phyloP scores from a whole-genome alignment of 305 asterid species.

The Withania somnifera region DNA sequence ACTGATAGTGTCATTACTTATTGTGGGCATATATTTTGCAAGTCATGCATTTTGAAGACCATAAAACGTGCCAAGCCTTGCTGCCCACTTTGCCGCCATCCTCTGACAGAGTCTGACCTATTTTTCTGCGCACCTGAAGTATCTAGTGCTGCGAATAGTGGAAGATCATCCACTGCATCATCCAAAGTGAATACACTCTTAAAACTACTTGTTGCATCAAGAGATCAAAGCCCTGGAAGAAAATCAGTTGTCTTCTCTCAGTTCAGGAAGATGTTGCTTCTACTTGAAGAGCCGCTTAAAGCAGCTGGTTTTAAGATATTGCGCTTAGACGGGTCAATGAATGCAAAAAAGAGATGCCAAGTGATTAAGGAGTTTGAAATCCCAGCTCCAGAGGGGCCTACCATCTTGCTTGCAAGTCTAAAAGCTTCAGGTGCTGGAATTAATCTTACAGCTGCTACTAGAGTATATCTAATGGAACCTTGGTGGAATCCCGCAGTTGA shows the following conservation, averaged over 20 bases:
- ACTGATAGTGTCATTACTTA: constrained; percentile 54
- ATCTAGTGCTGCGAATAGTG: constrained; percentile 20
- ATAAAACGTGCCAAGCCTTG: constrained; percentile 44
- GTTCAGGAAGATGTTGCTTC: constrained; percentile 60
- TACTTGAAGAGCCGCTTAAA: constrained; percentile 59
- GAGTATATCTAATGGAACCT: constrained; percentile 76
- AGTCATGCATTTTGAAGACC: constrained; percentile 61
- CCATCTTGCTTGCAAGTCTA: constrained; percentile 73
- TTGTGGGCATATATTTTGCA: constrained; percentile 81
- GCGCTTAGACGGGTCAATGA: constrained; percentile 77
- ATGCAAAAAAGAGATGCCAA: constrained; percentile 49
- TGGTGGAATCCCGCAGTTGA: constrained; percentile 99
- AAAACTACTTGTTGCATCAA: constrained; percentile 38
- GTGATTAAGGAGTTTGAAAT: constrained; percentile 52
- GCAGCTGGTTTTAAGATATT: constrained; percentile 58
- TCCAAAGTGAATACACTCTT: constrained; percentile 66
- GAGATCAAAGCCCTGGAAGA: constrained; percentile 33
- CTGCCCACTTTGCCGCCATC: constrained; percentile 89
- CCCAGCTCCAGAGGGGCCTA: constrained; percentile 54
- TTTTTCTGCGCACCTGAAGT: constrained; percentile 49
- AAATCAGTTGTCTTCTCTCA: constrained; percentile 85
- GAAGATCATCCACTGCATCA: constrained; percentile 28
- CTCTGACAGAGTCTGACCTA: constrained; percentile 64
- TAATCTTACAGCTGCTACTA: constrained; percentile 74
- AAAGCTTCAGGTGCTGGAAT: constrained; percentile 78